Base-by-base conservation (phyloP, 1,139 yeast species). In the Scheffersomyces parashehatae region DNA sequence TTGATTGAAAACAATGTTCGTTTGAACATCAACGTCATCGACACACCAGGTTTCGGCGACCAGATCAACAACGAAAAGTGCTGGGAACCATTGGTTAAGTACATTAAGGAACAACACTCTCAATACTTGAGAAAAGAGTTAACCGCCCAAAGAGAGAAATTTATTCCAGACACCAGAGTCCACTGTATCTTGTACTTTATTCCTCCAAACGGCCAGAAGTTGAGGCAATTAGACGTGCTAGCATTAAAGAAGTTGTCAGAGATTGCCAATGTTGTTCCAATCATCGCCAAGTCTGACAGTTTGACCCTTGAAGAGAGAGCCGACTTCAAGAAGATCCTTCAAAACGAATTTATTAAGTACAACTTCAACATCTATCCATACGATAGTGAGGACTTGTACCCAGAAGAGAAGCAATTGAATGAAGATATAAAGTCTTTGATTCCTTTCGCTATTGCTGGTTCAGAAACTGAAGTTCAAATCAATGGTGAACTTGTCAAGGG, bases 31-130 rank as follows among this genome's bases (percentile, higher is more conserved):
- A 91, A 89, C 56, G 83, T 91, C 46, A 88, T 93, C 62, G 99
- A 93, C 64, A 93, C 98, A 7, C 98, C 98, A 10, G 99, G 99
- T 7, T 93, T 89, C 72, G 98, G 97, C 34, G 99, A 93, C 70
- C 96, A 88, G 68, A 86, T 93, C 57, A 89, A 93, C 70, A 93
- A 93, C 68, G 96, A 90, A 59, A 86, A 87, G 67, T 93, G 91
- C 59, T 93, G 98, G 98, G 98, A 93, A 56, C 97, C 97, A 37
- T 85, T 93, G 55, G 85, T 91, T 55, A 90, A 89, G 69, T 91
- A 91, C 68, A 89, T 93, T 64, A 90, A 91, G 71, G 99, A 93
- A 66, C 99, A 93, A 71, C 96, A 93, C 67, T 87, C 96, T 29
- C 87, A 85, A 59, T 93, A 88, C 65, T 78, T 93, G 64, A 85